Conservation (phyloP, 257 asterid species). For the Nicotiana paniculata region DNA sequence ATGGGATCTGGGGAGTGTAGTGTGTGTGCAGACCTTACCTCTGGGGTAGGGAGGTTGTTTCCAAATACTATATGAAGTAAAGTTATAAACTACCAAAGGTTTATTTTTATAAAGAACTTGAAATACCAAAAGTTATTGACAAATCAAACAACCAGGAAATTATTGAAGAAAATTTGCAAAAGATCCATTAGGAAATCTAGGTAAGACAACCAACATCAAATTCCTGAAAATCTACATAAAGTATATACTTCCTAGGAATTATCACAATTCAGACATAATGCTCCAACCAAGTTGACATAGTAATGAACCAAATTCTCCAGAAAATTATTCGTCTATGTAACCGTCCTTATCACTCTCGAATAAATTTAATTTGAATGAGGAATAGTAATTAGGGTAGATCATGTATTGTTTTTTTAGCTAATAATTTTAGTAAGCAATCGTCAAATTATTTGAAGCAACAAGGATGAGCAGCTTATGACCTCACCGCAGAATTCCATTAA, state of each 20-base stretch:
- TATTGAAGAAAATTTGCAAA: no score
- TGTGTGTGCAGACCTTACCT: no score
- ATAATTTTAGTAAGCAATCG: neutral
- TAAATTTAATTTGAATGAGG: neutral
- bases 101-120: no score
- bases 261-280: neutral
- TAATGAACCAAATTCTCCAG: neutral
- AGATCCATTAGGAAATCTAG: neutral
- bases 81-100: no score
- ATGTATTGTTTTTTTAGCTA: neutral
- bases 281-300: neutral
- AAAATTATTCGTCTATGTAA: neutral
- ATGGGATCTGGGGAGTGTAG: no score
- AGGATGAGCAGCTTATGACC: neutral
- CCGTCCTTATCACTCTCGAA: neutral
- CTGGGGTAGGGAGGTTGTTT: no score
- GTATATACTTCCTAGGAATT: neutral
- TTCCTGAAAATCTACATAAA: neutral
- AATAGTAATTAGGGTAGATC: neutral
- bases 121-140: no score
- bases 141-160: no score
- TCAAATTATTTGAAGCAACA: neutral
- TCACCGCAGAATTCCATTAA: neutral
- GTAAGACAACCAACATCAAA: neutral
- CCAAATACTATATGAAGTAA: no score